Conservation (phyloP, 2,329 filamentous ascomycete genomes). For the Diplocarpon rosae region DNA sequence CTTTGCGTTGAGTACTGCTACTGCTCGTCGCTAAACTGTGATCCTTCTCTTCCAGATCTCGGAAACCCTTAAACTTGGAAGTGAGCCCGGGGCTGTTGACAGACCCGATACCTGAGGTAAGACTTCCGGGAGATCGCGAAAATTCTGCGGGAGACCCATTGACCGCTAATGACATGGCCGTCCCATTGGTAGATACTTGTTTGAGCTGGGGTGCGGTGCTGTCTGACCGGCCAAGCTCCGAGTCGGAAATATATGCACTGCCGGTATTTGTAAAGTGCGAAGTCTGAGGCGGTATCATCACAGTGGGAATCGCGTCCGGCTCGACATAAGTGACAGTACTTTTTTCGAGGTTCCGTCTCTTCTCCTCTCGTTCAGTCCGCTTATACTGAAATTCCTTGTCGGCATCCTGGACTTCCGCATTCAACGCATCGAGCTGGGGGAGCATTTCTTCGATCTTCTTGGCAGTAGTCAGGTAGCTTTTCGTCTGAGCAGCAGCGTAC, state of each 20-base stretch:
- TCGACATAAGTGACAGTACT: slow-evolving; percentile 65
- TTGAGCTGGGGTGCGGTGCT: slow-evolving; percentile 61
- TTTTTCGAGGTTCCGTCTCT: slow-evolving; percentile 80
- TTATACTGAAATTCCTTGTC: slow-evolving; percentile 97
- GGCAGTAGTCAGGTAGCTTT: slow-evolving; percentile 67
- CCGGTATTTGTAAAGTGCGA: slow-evolving; percentile 20
- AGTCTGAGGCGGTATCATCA: slow-evolving; percentile 26
- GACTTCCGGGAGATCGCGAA: slow-evolving; percentile 46
- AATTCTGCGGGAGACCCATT: slow-evolving; percentile 20
- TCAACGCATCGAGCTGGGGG: slow-evolving; percentile 81
- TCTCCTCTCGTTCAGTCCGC: slow-evolving; percentile 89
- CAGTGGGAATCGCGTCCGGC: slow-evolving; percentile 45
- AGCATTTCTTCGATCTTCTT: slow-evolving; percentile 80
- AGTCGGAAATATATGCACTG: slow-evolving; percentile 44
- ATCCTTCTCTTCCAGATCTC: slow-evolving; percentile 82
- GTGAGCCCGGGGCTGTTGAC: slow-evolving; percentile 40
- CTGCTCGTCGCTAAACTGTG: slow-evolving; percentile 38
- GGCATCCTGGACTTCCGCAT: slow-evolving; percentile 78
- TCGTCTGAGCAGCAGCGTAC: slow-evolving; percentile 84
- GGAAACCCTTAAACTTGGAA: slow-evolving; percentile 76
- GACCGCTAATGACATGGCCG: slow-evolving; percentile 26
- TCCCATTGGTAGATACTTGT: slow-evolving; percentile 35
- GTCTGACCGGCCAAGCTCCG: slow-evolving; percentile 61
- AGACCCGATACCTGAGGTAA: slow-evolving; percentile 31
- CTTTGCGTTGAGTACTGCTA: slow-evolving; percentile 61